Evolutionary conservation across 208 protist species (phyloP).

Genomic region (Acanthamoeba lenticulata): DNA sequence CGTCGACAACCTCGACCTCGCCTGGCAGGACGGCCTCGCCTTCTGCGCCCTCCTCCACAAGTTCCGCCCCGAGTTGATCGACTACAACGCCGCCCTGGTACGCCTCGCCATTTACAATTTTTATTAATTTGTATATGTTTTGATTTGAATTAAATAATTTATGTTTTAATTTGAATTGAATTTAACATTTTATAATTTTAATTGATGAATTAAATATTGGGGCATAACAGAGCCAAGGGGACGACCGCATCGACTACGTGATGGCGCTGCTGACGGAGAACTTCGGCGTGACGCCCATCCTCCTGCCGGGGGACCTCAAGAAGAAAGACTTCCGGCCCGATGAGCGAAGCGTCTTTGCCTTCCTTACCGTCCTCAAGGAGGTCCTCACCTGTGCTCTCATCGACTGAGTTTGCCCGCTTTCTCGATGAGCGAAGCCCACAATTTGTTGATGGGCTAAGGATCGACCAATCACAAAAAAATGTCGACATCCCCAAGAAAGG

Average conservation of each 20-base stretch:
- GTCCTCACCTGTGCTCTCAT: constrained; percentile 3
- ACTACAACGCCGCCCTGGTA: constrained; percentile 49
- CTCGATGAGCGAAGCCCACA: no score
- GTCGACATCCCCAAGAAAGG: no score
- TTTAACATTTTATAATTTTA: neutral
- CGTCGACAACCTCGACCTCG: constrained; percentile 19
- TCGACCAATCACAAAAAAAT: no score
- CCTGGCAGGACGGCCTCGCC: constrained; percentile 13
- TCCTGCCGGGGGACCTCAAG: constrained; percentile 4
- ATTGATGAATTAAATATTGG: neutral
- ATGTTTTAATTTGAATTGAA: no score
- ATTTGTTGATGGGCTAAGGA: no score
- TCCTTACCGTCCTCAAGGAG: constrained; percentile 24
- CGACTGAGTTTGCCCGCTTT: neutral
- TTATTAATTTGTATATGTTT: no score
- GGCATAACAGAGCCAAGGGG: neutral
- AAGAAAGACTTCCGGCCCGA: constrained; percentile 34
- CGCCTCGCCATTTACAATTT: no score
- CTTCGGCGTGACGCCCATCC: constrained; percentile 8
- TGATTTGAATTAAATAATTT: no score
- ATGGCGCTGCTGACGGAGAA: neutral
- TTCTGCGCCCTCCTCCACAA: constrained; percentile 29
- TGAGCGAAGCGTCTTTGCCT: constrained; percentile 6
- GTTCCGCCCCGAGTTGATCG: neutral
- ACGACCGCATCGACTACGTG: constrained; percentile 30